Evolutionary conservation across 148 eudicot species (phyloP), one percentile per base, ranked within the genome.

Genomic region (Vaccinium corymbosum): DNA sequence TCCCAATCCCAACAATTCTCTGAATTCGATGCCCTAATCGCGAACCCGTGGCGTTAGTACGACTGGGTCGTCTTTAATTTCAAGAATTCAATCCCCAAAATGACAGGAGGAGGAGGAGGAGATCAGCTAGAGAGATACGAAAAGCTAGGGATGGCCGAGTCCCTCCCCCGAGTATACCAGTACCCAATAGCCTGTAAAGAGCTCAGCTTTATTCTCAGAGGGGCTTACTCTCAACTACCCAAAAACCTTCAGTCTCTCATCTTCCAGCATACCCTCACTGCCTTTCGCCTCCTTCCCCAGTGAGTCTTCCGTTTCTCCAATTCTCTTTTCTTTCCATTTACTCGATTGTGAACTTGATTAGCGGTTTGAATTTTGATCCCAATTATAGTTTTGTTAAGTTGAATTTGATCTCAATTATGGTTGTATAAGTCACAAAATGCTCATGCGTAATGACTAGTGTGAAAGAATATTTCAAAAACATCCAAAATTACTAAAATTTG

Each of bases 211-310:
- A 90, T 95, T 85, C 88, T 95, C 79, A 91, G 92, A 29, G 72
- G 83, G 12, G 89, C 86, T 61, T 94, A 84, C 85, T 81, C 93
- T 9, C 87, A 89, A 80, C 86, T 88, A 48, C 91, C 95, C 53
- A 96, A 96, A 90, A 66, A 78, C 80, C 91, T 96, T 61, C 99
- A 96, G 81, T 89, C 91, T 79, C 91, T 91, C 84, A 48, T 96
- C 80, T 88, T 93, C 79, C 91, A 91, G 55, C 92, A 96, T 76
- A 86, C 93, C 71, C 86, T 96, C 70, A 10, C 81, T 83, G 97
- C 99, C 78, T 93, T 96, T 86, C 91, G 87, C 84, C 88, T 90
- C 59, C 97, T 96, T 85, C 95, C 97, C 22, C 71, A 74, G 98
- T 96, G 91, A 88, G 84, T 86, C 38, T 62, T 46, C 81, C 16